These are phyloP conservation scores for Anastatica hierochuntica DNA, from an alignment of 345 rosid genomes.

Conservation along the genomic window DNA sequence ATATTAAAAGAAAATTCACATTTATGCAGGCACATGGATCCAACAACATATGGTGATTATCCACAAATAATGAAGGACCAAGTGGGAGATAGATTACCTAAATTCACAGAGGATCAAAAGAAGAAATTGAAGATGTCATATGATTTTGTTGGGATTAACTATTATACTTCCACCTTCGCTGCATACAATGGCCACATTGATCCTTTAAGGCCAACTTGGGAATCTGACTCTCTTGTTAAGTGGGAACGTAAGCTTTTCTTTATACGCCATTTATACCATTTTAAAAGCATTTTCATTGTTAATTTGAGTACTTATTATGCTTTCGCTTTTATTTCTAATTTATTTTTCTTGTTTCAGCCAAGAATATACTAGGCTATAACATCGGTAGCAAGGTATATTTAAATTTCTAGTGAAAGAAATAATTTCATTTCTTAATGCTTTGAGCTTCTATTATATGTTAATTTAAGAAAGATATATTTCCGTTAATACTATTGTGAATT, in stretches of 20 bases:
- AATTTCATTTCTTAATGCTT: too few relatives aligned
- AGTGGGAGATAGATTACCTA: conserved; percentile 14
- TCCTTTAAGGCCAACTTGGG: conserved; percentile 6
- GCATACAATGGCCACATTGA: conserved; percentile 5
- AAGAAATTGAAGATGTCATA: conserved; percentile 6
- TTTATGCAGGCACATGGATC: conserved; percentile 13
- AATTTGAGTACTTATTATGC: too few relatives aligned
- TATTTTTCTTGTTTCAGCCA: background rate
- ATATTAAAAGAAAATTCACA: too few relatives aligned
- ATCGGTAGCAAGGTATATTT: conserved; percentile 5
- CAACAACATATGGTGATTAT: conserved; percentile 15
- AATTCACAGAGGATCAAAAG: conserved; percentile 8
- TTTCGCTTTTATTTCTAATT: too few relatives aligned
- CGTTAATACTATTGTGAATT: too few relatives aligned
- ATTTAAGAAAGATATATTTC: too few relatives aligned
- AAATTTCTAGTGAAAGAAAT: background rate
- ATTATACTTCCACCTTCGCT: conserved; percentile 1
- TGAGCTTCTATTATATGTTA: too few relatives aligned
- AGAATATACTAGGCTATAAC: conserved; percentile 1
- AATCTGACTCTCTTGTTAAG: conserved; percentile 14
- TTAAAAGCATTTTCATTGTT: background rate
- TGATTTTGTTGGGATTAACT: conserved; percentile 20
- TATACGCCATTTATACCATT: background rate
- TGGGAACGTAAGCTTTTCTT: conserved; percentile 3
- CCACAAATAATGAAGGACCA: conserved; percentile 19